Evolutionary conservation across 1,139 yeast species (phyloP).

Genomic region (Wickerhamomyces sp.): DNA sequence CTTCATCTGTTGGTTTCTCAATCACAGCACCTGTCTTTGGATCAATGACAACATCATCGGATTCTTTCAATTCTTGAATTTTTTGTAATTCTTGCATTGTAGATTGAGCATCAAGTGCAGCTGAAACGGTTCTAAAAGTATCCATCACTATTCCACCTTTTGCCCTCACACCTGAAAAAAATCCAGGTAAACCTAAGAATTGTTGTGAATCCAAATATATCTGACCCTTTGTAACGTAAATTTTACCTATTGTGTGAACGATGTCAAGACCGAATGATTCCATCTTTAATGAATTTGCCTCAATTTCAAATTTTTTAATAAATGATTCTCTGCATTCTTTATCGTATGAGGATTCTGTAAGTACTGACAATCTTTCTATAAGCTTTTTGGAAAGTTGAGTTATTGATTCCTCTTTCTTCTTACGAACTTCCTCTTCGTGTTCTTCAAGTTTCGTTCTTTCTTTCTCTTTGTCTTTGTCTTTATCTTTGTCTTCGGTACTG

Average conservation of each 20-base stretch:
- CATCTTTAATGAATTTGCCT: conserved; percentile 85
- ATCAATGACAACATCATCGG: conserved; percentile 29
- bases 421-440: conserved; percentile 72
- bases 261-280: conserved; percentile 93
- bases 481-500: neutral
- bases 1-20: conserved; percentile 66
- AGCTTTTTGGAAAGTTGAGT: conserved; percentile 60
- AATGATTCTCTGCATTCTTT: conserved; percentile 66
- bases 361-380: conserved; percentile 60
- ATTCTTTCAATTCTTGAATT: conserved; percentile 55
- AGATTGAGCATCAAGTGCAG: conserved; percentile 86
- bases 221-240: conserved; percentile 64
- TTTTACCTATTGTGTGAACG: conserved; percentile 77
- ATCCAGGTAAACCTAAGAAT: conserved; percentile 77
- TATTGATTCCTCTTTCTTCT: conserved; percentile 69
- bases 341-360: conserved; percentile 79
- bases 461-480: conserved; percentile 27
- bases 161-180: conserved; percentile 80
- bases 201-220: conserved; percentile 63
- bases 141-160: conserved; percentile 84
- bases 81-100: conserved; percentile 80
- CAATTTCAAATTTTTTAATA: conserved; percentile 64
- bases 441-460: conserved; percentile 57
- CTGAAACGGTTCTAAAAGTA: conserved; percentile 76
- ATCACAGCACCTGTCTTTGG: conserved; percentile 44